Evolutionary conservation across 2,329 filamentous ascomycete species (phyloP), one percentile per base, ranked within the genome.

Genomic region (Monilinia aucupariae): DNA sequence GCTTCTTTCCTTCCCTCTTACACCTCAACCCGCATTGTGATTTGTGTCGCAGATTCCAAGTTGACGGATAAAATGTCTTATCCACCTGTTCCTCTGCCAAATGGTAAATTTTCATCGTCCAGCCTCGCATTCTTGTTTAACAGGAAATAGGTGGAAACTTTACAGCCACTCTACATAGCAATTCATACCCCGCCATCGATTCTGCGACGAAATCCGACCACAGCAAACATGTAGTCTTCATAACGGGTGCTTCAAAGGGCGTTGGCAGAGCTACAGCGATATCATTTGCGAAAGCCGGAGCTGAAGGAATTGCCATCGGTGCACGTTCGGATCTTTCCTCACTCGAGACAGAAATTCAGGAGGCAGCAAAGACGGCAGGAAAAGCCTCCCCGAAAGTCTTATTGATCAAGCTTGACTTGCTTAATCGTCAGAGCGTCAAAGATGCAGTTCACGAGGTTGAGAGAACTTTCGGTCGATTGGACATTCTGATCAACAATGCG

Each of bases 111-210:
- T 22, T 25, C 4, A 25, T 27, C 8, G 6, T 34, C 13, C 1
- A 27, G 2, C 9, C 9, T 37, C 13, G 10, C 8, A 32, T 61
- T 50, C 20, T 32, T 25, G 20, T 13, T 39, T 61, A 55, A 61
- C 10, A 43, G 8, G 4, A 3, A 41, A 9, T 7, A 63, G 61
- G 61, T 20, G 34, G 45, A 43, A 54, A 55, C 32, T 55, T 64
- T 30, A 64, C 63, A 37, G 48, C 61, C 45, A 70, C 48, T 13
- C 37, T 47, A 30, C 69, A 79, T 68, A 69, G 74, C 56, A 79
- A 82, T 64, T 85, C 82, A 3, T 86, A 86, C 70, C 76, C 79
- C 0, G 75, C 73, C 64, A 85, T 87, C 67, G 75, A 79, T 58
- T 76, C 78, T 2, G 69, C 70, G 8, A 67, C 67, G 4, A 64